Percentiles rank a stretch among this genome's conserved stretches.
phyloP scores from a whole-genome alignment of 2,329 filamentous ascomycete species.

The Zopfia rhizophila region DNA sequence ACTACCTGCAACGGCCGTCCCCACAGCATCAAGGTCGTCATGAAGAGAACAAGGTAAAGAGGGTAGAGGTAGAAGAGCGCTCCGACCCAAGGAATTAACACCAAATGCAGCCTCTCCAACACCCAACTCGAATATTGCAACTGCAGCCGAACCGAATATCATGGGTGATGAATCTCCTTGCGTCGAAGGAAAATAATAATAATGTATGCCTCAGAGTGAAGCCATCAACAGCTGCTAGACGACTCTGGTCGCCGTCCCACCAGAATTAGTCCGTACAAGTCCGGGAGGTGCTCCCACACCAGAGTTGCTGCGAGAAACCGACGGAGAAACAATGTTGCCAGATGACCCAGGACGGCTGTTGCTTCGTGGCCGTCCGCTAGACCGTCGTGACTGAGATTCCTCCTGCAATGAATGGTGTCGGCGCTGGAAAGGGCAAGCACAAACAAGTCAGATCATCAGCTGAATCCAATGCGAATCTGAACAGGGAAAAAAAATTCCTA shows the following conservation, averaged over 20 bases:
- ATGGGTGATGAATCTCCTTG: conserved; percentile 10
- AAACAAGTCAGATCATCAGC: conserved; percentile 51
- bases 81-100: no score
- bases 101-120: conserved; percentile 24
- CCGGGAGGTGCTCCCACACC: conserved; percentile 30
- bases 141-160: conserved; percentile 23
- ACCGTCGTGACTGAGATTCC: conserved; percentile 46
- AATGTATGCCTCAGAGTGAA: conserved; percentile 22
- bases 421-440: conserved; percentile 51
- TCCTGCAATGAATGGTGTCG: conserved; percentile 50
- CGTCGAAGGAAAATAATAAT: conserved; percentile 10
- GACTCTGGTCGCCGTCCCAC: conserved; percentile 41
- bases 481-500: conserved; percentile 44
- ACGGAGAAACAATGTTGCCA: conserved; percentile 32
- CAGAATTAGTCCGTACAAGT: conserved; percentile 44
- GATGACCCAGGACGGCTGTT: conserved; percentile 53
- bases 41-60: conserved; percentile 9
- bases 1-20: neutral
- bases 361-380: conserved; percentile 50
- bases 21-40: no score
- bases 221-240: conserved; percentile 19
- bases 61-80: no score
- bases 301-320: conserved; percentile 33
- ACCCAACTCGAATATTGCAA: conserved; percentile 25
- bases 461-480: conserved; percentile 47